Conservation (phyloP, 768 basidiomycete genomes). For the Grammothele lineata region DNA sequence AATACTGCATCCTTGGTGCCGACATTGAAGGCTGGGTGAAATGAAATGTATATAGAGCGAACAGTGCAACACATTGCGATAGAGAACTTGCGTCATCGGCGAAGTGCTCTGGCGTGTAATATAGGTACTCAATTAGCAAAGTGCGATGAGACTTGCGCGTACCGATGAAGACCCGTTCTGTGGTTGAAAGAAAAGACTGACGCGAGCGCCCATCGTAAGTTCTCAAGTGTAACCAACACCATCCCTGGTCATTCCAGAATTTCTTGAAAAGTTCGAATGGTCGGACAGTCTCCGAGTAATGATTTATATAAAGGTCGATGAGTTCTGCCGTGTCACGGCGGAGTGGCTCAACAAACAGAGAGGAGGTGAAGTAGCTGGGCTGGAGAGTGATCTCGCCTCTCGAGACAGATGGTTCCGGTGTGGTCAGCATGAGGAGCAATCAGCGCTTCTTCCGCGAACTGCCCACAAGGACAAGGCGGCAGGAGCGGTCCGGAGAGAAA, state of each 20-base stretch:
- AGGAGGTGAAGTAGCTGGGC: slow-evolving; percentile 76
- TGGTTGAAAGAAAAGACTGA: slow-evolving; percentile 55
- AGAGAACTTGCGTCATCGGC: slow-evolving; percentile 46
- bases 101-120: slow-evolving; percentile 46
- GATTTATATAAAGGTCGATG: slow-evolving; percentile 47
- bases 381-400: slow-evolving; percentile 66
- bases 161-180: slow-evolving; percentile 68
- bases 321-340: slow-evolving; percentile 61
- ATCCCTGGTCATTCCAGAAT: slow-evolving; percentile 63
- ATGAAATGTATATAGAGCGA: slow-evolving; percentile 68
- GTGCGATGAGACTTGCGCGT: slow-evolving; percentile 15
- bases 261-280: slow-evolving; percentile 72
- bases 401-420: slow-evolving; percentile 51
- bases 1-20: slow-evolving; percentile 42
- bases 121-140: too few relatives aligned
- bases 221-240: slow-evolving; percentile 74
- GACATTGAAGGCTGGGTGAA: slow-evolving; percentile 59
- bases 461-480: too few relatives aligned
- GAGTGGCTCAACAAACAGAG: slow-evolving; percentile 60
- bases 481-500: background rate
- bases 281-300: slow-evolving; percentile 32
- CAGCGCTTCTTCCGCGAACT: too few relatives aligned
- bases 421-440: slow-evolving; percentile 40
- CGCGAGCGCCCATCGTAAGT: slow-evolving; percentile 66
- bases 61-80: slow-evolving; percentile 56